Base-by-base conservation (phyloP, 2,329 filamentous ascomycete species). In the Cladophialophora chaetospira region DNA sequence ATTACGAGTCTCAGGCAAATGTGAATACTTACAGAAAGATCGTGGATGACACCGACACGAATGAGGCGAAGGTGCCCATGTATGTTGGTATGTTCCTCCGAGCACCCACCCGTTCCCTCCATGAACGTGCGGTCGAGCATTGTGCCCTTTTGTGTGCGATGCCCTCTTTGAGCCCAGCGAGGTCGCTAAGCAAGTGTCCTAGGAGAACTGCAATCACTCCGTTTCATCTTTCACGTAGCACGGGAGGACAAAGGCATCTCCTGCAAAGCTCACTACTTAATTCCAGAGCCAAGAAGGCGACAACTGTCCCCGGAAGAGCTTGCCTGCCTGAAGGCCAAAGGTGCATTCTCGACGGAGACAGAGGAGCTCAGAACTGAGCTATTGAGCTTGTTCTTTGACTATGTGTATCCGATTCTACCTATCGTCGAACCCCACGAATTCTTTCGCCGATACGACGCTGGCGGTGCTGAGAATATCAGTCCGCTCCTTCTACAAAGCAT, bases 401-500 rank as follows among this genome's bases (percentile, higher is more conserved):
- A 53, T 45, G 57, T 57, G 17, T 55, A 53, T 23, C 57, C 57
- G 9, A 35, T 53, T 8, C 38, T 60, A 19, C 57, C 57, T 3
- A 51, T 60, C 23, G 11, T 57, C 11, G 48, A 57, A 29, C 47
- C 49, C 11, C 38, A 49, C 28, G 48, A 48, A 15, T 57, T 60
- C 45, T 35, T 43, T 23, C 47, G 55, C 26, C 47, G 36, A 3
- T 57, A 47, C 48, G 57, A 60, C 6, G 15, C 42, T 9, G 35
- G 38, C 25, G 48, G 43, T 5, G 19, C 38, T 21, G 28, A 19
- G 3, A 49, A 21, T 19, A 48, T 55, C 17, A 57, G 57, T 26
- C 57, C 47, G 11, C 36, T 75, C n/a, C 62, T 76, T 1, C 61
- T 75, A 8, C 75, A 73, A 71, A 72, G 71, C 53, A 67, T 75